Evolutionary conservation across 306 rosid species (phyloP).

Genomic region (Lablab purpureus): DNA sequence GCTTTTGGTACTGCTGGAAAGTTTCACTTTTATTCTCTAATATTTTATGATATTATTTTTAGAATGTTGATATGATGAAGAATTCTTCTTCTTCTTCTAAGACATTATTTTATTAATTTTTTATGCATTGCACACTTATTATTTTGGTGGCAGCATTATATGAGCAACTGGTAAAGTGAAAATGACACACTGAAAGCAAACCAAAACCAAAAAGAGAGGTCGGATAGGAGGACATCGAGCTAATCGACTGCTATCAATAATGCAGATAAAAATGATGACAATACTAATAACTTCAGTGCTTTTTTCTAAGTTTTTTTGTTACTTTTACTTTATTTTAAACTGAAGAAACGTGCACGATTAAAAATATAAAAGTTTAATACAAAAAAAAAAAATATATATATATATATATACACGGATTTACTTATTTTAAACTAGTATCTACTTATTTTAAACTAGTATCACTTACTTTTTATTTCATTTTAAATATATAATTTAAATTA

Average conservation of each 20-base stretch:
- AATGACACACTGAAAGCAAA: background rate
- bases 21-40: background rate
- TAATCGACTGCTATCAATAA: background rate
- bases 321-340: background rate
- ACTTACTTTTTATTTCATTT: too few species aligned
- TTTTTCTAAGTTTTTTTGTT: background rate
- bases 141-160: background rate
- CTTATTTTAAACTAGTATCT: too few species aligned
- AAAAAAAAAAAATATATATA: too few species aligned
- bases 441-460: too few species aligned
- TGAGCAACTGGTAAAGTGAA: background rate
- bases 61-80: background rate
- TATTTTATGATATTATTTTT: background rate
- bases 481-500: too few species aligned
- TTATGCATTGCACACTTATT: background rate
- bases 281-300: background rate
- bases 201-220: conserved; percentile 3
- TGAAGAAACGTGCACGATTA: background rate
- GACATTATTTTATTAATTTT: background rate
- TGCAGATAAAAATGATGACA: background rate
- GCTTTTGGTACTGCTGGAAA: background rate
- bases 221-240: background rate
- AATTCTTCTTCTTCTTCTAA: too few species aligned
- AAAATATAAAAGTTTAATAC: background rate
- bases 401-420: too few species aligned